These are phyloP conservation scores for Podospora pseudoanserina DNA, from an alignment of 495 filamentous ascomycete species.

Conservation along the genomic window DNA sequence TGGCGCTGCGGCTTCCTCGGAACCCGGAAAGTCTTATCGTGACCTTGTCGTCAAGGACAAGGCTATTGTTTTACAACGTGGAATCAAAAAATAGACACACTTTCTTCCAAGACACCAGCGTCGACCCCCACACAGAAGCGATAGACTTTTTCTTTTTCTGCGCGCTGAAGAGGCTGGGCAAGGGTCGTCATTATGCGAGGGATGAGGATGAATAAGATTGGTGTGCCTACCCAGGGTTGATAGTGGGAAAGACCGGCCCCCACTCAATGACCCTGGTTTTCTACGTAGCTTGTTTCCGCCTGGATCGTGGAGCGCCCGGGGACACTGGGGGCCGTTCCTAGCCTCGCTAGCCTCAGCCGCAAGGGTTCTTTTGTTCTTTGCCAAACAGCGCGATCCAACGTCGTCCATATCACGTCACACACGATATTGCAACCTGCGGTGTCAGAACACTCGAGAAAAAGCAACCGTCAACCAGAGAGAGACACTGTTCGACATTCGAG, in stretches of 20 bases:
- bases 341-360: neutral
- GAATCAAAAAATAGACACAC: neutral
- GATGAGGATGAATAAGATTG: neutral
- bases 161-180: no score
- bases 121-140: neutral
- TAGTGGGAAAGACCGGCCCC: no score
- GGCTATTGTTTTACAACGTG: no score
- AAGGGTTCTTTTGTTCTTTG: neutral
- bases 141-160: neutral
- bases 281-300: neutral
- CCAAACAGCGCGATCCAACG: neutral
- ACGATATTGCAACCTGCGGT: neutral
- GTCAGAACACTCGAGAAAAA: constrained; percentile 1
- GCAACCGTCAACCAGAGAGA: neutral
- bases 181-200: no score
- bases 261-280: neutral
- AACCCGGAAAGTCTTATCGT: no score
- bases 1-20: no score
- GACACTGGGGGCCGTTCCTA: neutral
- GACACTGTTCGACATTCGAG: neutral
- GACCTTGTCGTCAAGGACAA: no score
- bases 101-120: neutral
- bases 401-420: neutral
- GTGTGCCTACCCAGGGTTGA: neutral
- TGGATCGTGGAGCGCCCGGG: neutral